Evolutionary conservation across 768 basidiomycete species (phyloP), one percentile per base, ranked within the genome.

Genomic region (Astraeus odoratus): DNA sequence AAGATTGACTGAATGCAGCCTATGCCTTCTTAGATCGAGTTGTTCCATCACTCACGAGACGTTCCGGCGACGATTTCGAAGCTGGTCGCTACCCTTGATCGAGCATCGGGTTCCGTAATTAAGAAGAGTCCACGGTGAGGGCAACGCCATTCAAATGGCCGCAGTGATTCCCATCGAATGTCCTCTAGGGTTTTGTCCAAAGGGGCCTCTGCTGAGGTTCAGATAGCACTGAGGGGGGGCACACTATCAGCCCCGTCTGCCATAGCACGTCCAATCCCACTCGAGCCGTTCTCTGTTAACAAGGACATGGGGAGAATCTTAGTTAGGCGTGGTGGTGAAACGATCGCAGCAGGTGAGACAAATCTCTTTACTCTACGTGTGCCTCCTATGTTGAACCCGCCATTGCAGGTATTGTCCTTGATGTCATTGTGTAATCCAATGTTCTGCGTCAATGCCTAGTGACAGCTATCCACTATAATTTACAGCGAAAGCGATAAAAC

Each of bases 251-350:
- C 78, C 8, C 60, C 73, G 8, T 56, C 67, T 9, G 50, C 71
- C 0, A 58, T 64, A 26, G 67, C 70, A 13, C 71, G 79, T 7
- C 74, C 81, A 2, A 84, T 97, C 20, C 89, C 96, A 10, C 58
- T 98, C 13, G 96, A 98, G 59, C 76, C 87, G 1, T 95, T 96
- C 53, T 65, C 80, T 1, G 67, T 68, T 6, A 98, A 94, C 67
- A 99, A 98, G 65, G 89, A 94, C 44, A 96, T 98, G 96, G 96
- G 96, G 0, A 70, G 96, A 38, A 76, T 99, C 41, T 59, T 99
- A 51, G 71, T 99, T 47, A 72, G 96, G 35, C 70, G 95, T 43
- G 82, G 80, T 24, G 96, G 96, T 1, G 94, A 97, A 68, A 97
- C 96, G 0, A 86, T 99, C 48, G 91, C 83, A 30, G 94, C 94